A percentile compares a stretch with the other conserved stretches of the same genome.
phyloP scores from a whole-genome alignment of 2,329 filamentous ascomycete genomes.

The Cercospora sp. region DNA sequence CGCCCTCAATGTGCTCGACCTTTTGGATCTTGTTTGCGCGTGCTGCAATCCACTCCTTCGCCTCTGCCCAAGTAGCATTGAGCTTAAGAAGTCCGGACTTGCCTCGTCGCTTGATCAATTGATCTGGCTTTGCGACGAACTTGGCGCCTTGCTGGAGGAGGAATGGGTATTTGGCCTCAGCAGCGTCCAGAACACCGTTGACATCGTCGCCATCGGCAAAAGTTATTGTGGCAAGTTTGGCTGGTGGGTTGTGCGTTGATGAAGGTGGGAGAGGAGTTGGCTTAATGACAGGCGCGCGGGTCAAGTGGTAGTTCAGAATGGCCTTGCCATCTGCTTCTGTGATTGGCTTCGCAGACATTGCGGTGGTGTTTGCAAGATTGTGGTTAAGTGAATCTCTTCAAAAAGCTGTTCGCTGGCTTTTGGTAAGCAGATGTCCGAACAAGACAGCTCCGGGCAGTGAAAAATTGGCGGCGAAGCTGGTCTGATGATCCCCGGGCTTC shows the following conservation, averaged over 20 bases:
- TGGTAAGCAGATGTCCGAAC: constrained; percentile 28
- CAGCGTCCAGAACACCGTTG: constrained; percentile 84
- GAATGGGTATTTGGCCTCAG: constrained; percentile 96
- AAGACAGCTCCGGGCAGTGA: neutral
- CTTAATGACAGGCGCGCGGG: constrained; percentile 95
- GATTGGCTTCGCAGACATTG: constrained; percentile 95
- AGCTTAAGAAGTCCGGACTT: constrained; percentile 95
- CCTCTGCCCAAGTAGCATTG: constrained; percentile 96
- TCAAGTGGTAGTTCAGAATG: constrained; percentile 99
- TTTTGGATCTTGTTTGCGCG: constrained; percentile 87
- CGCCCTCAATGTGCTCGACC: constrained; percentile 88
- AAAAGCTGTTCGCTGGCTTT: constrained; percentile 1
- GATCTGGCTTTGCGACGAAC: constrained; percentile 99
- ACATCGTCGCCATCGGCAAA: constrained; percentile 87
- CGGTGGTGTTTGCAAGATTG: constrained; percentile 36
- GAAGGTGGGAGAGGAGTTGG: constrained; percentile 84
- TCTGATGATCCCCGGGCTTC: neutral
- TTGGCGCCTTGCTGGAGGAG: constrained; percentile 77
- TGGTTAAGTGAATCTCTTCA: constrained; percentile 5
- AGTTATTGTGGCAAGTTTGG: constrained; percentile 86
- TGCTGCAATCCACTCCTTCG: constrained; percentile 88
- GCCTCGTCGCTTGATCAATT: constrained; percentile 98
- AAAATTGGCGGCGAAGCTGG: neutral
- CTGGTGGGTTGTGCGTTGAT: constrained; percentile 85
- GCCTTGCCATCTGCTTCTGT: constrained; percentile 99